Percentiles rank a stretch among this genome's conserved stretches.
Conservation (phyloP, 306 rosid genomes). For the Adenanthera pavonina region DNA sequence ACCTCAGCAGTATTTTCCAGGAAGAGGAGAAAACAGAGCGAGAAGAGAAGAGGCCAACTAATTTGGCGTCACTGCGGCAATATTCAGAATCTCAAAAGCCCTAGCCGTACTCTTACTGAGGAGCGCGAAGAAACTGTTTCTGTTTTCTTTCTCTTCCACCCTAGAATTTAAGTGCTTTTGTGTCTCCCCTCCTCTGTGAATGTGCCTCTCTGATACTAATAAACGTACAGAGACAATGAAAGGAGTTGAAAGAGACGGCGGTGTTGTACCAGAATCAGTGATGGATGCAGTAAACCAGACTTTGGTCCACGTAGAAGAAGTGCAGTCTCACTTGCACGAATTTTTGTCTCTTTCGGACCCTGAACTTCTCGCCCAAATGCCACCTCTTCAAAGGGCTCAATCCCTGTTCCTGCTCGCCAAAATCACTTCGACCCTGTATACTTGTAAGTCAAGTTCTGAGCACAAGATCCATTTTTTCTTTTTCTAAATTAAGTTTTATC, state of each 20-base stretch:
- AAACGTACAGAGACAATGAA: conserved; percentile 46
- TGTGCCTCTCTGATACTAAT: background rate
- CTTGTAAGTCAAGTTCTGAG: conserved; percentile 44
- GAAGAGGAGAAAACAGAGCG: background rate
- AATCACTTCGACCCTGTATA: conserved; percentile 68
- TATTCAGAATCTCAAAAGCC: background rate
- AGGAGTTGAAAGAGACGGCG: conserved; percentile 48
- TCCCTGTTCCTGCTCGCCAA: conserved; percentile 69
- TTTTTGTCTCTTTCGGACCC: conserved; percentile 71
- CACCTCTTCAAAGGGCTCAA: conserved; percentile 87
- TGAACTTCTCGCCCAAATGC: conserved; percentile 62
- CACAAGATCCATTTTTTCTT: background rate
- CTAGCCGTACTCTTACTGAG: background rate
- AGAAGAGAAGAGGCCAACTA: too few relatives aligned
- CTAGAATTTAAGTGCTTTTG: background rate
- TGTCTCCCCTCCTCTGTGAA: background rate
- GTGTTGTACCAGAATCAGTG: conserved; percentile 65
- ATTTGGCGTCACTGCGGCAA: background rate
- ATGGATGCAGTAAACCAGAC: conserved; percentile 68
- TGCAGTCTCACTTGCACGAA: conserved; percentile 52
- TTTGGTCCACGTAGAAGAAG: conserved; percentile 53
- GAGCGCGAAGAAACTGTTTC: background rate
- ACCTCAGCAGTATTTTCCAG: background rate
- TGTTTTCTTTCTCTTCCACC: background rate
- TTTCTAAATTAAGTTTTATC: background rate